Evolutionary conservation across 129 eudicot genomes (phyloP), one percentile per base, ranked within the genome.

Genomic region (Sambucus nigra): DNA sequence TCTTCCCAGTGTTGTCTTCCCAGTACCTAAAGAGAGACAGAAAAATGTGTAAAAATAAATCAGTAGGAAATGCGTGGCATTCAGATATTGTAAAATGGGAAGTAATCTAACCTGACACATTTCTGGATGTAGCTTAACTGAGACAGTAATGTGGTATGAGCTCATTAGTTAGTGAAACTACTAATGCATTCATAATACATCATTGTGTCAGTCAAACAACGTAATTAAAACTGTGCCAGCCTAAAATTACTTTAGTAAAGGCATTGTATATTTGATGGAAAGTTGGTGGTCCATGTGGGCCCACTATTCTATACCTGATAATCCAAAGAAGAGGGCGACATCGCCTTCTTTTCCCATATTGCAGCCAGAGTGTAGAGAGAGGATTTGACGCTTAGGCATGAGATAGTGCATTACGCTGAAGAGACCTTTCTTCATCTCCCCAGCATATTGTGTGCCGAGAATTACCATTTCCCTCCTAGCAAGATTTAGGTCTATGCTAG

Each of bases 351-450:
- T 85, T 69, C 98, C 95, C 89, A 91, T 79, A 72, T 91, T 91
- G 98, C 95, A 81, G 51, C 98, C 98, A 14, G 98, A 91, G 62
- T 91, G 98, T 11, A 91, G 88, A 59, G 98, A 91, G 60, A 91
- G 86, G 71, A 91, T 91, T 70, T 80, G 86, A 22, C 98, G 94
- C 75, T 76, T 79, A 67, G 98, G 98, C 98, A 91, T 91, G 77
- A 91, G 95, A 65, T 85, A 91, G 55, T 91, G 98, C 98, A 91
- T 91, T 12, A 91, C 81, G 77, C 98, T 69, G 64, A 91, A 91
- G 45, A 91, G 94, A 45, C 98, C 98, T 70, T 91, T 91, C 89
- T 91, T 91, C 98, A 91, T 91, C 69, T 91, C 98, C 79, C 98
- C 95, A 70, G 99, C 99, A 55, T 86, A 91, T 26, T 86, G 99